Evolutionary conservation across 78 protist genomes (phyloP).

Genomic region (Salpingoeca rosetta): DNA sequence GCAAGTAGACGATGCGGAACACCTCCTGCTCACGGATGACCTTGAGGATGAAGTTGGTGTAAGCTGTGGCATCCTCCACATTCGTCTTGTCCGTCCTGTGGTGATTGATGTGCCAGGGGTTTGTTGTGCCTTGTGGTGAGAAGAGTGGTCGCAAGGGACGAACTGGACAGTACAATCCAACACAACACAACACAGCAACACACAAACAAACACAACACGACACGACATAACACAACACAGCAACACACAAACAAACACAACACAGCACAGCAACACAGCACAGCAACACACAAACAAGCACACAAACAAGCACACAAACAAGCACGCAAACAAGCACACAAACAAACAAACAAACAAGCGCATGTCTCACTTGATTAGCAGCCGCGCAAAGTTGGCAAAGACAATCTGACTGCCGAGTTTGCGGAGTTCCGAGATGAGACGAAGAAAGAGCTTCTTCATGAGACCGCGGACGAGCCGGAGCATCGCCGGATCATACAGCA

Average conservation of each 20-base stretch:
- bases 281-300: background rate
- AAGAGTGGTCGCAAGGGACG: too few relatives aligned
- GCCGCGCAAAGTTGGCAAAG: conserved; percentile 50
- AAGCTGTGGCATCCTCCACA: conserved; percentile 50
- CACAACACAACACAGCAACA: too few relatives aligned
- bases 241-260: background rate
- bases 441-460: conserved; percentile 66
- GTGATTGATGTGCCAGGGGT: too few relatives aligned
- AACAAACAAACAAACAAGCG: background rate
- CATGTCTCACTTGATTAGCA: background rate
- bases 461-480: conserved; percentile 47
- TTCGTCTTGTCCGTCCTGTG: conserved; percentile 52
- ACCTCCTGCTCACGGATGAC: conserved; percentile 44
- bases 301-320: background rate
- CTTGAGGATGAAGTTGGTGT: conserved; percentile 31
- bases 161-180: too few relatives aligned
- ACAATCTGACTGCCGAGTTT: conserved; percentile 57
- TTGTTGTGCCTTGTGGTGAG: too few relatives aligned
- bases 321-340: background rate
- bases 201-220: background rate
- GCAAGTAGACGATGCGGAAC: conserved; percentile 34
- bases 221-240: background rate
- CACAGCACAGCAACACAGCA: background rate
- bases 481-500: conserved; percentile 62
- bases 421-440: conserved; percentile 50